These are phyloP conservation scores for Trifolium pratense DNA, from an alignment of 306 rosid species.

Conservation along the genomic window DNA sequence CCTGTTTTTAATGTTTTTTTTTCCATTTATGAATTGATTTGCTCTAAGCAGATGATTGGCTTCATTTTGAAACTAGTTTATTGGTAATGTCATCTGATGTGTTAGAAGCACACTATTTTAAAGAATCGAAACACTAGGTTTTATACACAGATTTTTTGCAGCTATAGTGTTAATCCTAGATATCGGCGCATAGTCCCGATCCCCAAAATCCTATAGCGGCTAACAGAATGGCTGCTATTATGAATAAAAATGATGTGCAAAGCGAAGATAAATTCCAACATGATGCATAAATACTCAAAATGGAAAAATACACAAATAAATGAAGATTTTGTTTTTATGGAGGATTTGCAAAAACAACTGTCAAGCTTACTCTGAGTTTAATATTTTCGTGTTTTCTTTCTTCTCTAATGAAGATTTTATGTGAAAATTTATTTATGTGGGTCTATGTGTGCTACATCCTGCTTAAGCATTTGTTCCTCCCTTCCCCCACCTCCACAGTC, in stretches of 20 bases:
- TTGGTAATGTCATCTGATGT: background rate
- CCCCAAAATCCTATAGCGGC: too few species aligned
- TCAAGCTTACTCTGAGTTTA: background rate
- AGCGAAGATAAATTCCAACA: too few species aligned
- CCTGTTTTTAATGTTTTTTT: too few species aligned
- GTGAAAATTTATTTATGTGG: background rate
- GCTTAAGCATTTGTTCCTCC: constrained; percentile 5
- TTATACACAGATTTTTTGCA: background rate
- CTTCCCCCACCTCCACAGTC: background rate
- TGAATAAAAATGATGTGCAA: too few species aligned
- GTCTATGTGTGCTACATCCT: background rate
- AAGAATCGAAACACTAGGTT: constrained; percentile 10
- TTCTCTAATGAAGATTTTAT: background rate
- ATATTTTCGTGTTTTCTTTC: background rate
- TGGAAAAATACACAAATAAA: too few species aligned
- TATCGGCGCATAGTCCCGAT: too few species aligned
- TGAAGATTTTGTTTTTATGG: background rate
- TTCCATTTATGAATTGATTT: background rate
- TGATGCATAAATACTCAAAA: too few species aligned
- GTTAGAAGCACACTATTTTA: constrained; percentile 16
- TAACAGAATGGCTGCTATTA: too few species aligned
- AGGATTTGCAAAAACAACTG: background rate
- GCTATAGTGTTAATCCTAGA: background rate
- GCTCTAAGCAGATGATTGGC: background rate
- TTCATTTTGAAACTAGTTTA: constrained; percentile 16